These are phyloP conservation scores for Boletus coccyginus DNA, from an alignment of 768 basidiomycete species.

Conservation along the genomic window DNA sequence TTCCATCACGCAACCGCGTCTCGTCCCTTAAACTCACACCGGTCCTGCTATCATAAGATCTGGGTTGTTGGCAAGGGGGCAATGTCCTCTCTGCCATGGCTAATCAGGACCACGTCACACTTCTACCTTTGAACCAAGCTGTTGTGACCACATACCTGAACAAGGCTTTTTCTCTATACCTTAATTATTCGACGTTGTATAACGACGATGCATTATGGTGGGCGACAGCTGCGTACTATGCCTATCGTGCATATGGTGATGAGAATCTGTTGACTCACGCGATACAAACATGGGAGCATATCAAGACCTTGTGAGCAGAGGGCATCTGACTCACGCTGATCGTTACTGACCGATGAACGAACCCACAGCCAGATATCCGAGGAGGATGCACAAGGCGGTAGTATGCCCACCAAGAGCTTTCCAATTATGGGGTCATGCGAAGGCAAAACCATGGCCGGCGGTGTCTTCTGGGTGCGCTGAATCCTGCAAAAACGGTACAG, in stretches of 20 bases:
- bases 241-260: conserved; percentile 47
- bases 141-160: conserved; percentile 7
- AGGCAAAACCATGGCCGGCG: conserved; percentile 50
- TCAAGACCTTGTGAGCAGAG: conserved; percentile 42
- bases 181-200: conserved; percentile 6
- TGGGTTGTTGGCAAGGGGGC: conserved; percentile 53
- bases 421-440: conserved; percentile 42
- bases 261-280: conserved; percentile 41
- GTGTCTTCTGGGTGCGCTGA: conserved; percentile 50
- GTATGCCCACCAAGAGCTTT: conserved; percentile 41
- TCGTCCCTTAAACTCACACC: not conserved
- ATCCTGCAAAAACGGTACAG: not conserved
- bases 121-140: not conserved
- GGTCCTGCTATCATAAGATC: conserved; percentile 29
- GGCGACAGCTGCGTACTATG: conserved; percentile 51
- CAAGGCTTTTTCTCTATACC: conserved; percentile 4
- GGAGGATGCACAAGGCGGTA: conserved; percentile 37
- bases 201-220: conserved; percentile 41
- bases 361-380: conserved; percentile 33
- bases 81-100: conserved; percentile 53
- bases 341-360: not conserved
- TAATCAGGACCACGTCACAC: conserved; percentile 23
- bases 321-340: not conserved
- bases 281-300: conserved; percentile 46
- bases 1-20: not conserved